Conservation (phyloP, 2,329 filamentous ascomycete genomes). For the Fusarium sp. region DNA sequence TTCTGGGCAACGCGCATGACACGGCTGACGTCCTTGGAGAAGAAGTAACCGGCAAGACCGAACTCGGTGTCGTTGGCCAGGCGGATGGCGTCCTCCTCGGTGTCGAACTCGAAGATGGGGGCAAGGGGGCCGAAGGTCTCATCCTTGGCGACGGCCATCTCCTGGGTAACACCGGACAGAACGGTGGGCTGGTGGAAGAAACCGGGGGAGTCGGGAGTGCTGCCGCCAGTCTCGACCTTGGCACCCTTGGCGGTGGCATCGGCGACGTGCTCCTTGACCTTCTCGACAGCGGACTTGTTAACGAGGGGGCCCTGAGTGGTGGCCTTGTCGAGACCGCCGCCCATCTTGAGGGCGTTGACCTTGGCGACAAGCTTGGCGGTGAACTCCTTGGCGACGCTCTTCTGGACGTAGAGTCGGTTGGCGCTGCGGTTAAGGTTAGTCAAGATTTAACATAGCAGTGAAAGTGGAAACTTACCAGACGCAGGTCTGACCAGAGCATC, state of each 20-base stretch:
- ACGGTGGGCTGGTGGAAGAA: slow-evolving; percentile 80
- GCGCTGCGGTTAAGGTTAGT: slow-evolving; percentile 39
- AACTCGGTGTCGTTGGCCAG: slow-evolving; percentile 55
- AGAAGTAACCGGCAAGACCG: slow-evolving; percentile 52
- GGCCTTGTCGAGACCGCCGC: slow-evolving; percentile 37
- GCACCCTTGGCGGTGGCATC: slow-evolving; percentile 72
- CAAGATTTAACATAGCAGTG: rapidly evolving
- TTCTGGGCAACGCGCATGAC: slow-evolving; percentile 60
- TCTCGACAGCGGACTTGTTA: slow-evolving; percentile 71
- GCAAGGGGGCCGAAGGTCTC: slow-evolving; percentile 50
- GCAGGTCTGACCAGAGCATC: slow-evolving; percentile 71
- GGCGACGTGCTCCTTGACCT: slow-evolving; percentile 71
- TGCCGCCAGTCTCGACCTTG: slow-evolving; percentile 65
- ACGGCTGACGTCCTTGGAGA: slow-evolving; percentile 49
- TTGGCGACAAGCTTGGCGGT: slow-evolving; percentile 45
- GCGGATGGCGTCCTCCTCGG: slow-evolving; percentile 52
- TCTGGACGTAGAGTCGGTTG: slow-evolving; percentile 52
- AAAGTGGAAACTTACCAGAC: slow-evolving; percentile 54
- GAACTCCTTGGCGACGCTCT: slow-evolving; percentile 46
- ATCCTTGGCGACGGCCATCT: slow-evolving; percentile 46
- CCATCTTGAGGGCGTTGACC: slow-evolving; percentile 46
- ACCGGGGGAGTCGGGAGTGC: slow-evolving; percentile 73
- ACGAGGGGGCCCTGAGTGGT: slow-evolving; percentile 60
- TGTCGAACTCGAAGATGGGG: slow-evolving; percentile 47
- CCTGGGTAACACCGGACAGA: slow-evolving; percentile 63